These are phyloP conservation scores for Xylaria sp. DNA, from an alignment of 2,329 filamentous ascomycete species.

Conservation along the genomic window DNA sequence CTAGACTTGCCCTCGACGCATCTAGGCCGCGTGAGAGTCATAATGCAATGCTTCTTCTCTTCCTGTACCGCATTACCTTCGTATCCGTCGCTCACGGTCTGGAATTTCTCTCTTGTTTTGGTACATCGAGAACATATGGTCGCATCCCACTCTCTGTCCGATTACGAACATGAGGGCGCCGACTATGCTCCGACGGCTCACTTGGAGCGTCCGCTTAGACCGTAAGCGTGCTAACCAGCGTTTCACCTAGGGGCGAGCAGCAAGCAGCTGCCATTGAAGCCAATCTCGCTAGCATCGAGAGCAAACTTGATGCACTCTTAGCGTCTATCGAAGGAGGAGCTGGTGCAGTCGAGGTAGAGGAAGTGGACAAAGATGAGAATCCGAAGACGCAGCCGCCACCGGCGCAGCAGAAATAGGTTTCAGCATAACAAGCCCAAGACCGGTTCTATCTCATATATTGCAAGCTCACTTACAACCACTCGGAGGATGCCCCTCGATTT, in stretches of 20 bases:
- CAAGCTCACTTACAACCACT: not conserved
- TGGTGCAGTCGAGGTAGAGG: constrained; percentile 10
- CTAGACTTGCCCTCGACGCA: constrained; percentile 2
- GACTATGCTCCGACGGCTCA: constrained; percentile 1
- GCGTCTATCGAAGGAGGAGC: constrained; percentile 45
- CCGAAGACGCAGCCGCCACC: constrained; percentile 9
- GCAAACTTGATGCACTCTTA: constrained; percentile 50
- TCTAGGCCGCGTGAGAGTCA: constrained; percentile 7
- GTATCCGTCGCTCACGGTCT: constrained; percentile 7
- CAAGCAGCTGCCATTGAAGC: constrained; percentile 50
- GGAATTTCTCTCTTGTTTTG: constrained; percentile 1
- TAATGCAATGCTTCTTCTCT: not conserved
- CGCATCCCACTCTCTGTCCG: not conserved
- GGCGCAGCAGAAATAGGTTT: constrained; percentile 20
- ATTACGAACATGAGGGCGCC: constrained; percentile 8
- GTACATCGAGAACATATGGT: not conserved
- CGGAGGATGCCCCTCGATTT: not conserved
- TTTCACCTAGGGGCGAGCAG: constrained; percentile 48
- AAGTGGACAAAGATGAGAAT: constrained; percentile 9
- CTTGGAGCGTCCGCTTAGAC: constrained; percentile 2
- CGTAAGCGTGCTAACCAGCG: constrained; percentile 22
- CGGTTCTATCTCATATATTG: not conserved
- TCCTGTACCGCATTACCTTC: not conserved
- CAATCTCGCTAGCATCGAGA: constrained; percentile 48
- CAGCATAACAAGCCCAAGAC: constrained; percentile 2